Conservation (phyloP, 108 stramenopile species). For the Nitzschia sp. region DNA sequence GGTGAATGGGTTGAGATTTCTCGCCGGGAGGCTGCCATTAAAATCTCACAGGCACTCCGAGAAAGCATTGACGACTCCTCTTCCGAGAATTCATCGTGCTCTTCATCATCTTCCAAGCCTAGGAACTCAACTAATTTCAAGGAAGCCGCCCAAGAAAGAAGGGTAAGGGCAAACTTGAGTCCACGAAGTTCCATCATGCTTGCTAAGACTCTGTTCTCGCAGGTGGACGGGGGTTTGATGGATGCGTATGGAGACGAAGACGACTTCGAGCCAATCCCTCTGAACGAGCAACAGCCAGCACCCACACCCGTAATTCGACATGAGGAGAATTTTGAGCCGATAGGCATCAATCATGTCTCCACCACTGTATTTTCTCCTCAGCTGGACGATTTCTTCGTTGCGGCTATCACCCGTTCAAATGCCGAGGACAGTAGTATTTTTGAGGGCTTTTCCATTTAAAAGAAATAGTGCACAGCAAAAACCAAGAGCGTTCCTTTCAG, state of each 20-base stretch:
- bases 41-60: constrained; percentile 66
- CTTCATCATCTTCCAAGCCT: not conserved
- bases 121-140: not conserved
- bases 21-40: constrained; percentile 46
- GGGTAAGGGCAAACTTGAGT: not conserved
- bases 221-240: not conserved
- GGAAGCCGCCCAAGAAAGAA: not conserved
- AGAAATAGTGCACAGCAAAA: no score
- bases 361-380: not conserved
- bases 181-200: not conserved
- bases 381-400: not conserved
- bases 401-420: not conserved
- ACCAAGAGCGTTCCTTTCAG: no score
- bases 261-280: not conserved
- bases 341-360: not conserved
- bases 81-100: not conserved
- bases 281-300: not conserved
- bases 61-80: constrained; percentile 19
- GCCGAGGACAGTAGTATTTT: not conserved
- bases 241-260: not conserved
- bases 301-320: not conserved
- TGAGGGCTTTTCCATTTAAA: not conserved
- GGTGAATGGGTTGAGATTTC: constrained; percentile 43
- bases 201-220: not conserved
- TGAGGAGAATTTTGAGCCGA: not conserved